Conservation (phyloP, 2,329 filamentous ascomycete species). For the Zalaria obscura region DNA sequence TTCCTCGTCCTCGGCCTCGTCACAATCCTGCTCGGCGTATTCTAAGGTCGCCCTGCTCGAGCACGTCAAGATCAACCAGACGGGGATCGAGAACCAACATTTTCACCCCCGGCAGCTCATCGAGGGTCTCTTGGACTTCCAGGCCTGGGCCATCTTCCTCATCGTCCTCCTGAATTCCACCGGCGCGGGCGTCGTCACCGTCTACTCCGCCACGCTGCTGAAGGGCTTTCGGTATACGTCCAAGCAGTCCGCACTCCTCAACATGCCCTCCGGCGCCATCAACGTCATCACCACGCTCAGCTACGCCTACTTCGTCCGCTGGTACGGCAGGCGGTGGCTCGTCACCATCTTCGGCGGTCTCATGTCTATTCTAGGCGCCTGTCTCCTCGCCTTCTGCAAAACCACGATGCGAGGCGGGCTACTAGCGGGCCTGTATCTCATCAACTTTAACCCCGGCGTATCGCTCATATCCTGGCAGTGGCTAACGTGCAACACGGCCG, state of each 20-base stretch:
- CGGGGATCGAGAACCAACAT: constrained; percentile 27
- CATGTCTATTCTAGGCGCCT: constrained; percentile 2
- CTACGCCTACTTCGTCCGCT: constrained; percentile 33
- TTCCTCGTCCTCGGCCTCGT: constrained; percentile 10
- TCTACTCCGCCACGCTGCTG: constrained; percentile 38
- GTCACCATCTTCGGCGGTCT: constrained; percentile 3
- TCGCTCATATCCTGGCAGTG: constrained; percentile 21
- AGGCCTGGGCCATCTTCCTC: constrained; percentile 25
- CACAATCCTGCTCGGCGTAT: constrained; percentile 7
- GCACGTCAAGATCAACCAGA: constrained; percentile 28
- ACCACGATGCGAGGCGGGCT: constrained; percentile 24
- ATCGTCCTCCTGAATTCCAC: constrained; percentile 37
- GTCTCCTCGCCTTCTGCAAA: neutral
- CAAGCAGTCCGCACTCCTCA: constrained; percentile 36
- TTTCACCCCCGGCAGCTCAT: constrained; percentile 39
- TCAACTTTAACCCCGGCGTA: constrained; percentile 16
- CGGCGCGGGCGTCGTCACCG: constrained; percentile 40
- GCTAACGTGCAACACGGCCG: constrained; percentile 44
- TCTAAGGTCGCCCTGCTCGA: constrained; percentile 30
- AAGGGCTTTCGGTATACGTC: constrained; percentile 17
- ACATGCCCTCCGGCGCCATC: constrained; percentile 39
- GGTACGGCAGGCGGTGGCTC: constrained; percentile 32
- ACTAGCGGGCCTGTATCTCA: constrained; percentile 18
- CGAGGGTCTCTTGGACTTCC: constrained; percentile 48
- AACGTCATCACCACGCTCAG: constrained; percentile 38